Evolutionary conservation across 2,329 filamentous ascomycete species (phyloP), one percentile per base, ranked within the genome.

Genomic region (Diplodia mutila): DNA sequence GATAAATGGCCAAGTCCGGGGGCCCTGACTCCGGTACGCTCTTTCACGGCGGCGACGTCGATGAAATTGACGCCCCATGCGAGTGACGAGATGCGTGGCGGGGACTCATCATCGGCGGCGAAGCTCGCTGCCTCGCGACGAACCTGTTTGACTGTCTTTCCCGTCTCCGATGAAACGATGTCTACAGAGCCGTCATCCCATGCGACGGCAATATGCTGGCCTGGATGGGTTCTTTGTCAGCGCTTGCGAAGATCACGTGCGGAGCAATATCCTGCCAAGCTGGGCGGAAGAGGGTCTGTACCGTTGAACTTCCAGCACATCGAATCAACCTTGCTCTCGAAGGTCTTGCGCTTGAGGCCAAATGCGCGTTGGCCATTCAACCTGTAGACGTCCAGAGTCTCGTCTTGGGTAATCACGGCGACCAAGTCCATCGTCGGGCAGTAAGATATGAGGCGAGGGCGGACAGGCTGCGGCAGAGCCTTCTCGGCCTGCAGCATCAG

Each of bases 381-480:
- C 59, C 94, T 87, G 79, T 91, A 94, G 52, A 97, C 88, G 71
- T 90, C 85, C 21, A 97, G 82, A 61, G 89, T 88, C 59, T 88
- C 88, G 69, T 89, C 86, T 18, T 85, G 84, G n/a, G 85, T 87
- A 14, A 91, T 91, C 14, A 93, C 84, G 5, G 90, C 89, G n/a
- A 91, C 85, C 54, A 98, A 84, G 79, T 97, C 92, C 82, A 97
- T 91, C 9, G 89, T 90, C 18, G 94, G 92, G 78, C 93, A 97
- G 78, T 91, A 92, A 29, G 89, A 85, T 39, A 94, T 83, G 61
- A 90, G 85, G 55, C 84, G 81, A 42, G 83, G 80, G 46, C 86
- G 83, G 25, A 88, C 83, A 27, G 84, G 81, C 70, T 80, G 77
- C 25, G 79, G 73, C 37, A 81, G 70, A n/a, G 78, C 76, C 61